Evolutionary conservation across 441 rosid genomes (phyloP), one percentile per base, ranked within the genome.

Genomic region (Croton setiger): DNA sequence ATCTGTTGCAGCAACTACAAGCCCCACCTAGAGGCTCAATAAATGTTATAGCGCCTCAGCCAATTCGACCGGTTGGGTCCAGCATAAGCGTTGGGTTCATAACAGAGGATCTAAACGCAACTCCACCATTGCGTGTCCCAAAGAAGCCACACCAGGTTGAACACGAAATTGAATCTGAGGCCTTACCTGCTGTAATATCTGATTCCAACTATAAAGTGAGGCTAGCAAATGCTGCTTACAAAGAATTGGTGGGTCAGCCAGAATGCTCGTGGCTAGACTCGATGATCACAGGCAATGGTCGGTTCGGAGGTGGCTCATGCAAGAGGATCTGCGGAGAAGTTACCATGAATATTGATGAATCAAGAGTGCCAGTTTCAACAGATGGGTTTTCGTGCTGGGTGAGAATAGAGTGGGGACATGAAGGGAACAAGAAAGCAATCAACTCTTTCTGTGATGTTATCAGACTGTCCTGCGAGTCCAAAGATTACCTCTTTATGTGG

Each of bases 211-310:
- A 87, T 79, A 85, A 74, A 69, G 96, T 92, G 63, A 87, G 93
- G 76, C 66, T 92, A 64, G 97, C 85, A 18, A 94, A 94, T 79
- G 90, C 97, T 8, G 96, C 94, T 0, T 94, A 88, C 78, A 94
- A 83, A 71, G 96, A 92, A 70, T 88, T 94, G 97, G 90, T 94
- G 74, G 98, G 99, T 15, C 97, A 94, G 66, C 99, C 98, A 0
- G 98, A 92, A 69, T 94, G 99, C 68, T 77, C 83, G 8, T 94
- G 98, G 99, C 84, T 94, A 15, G 91, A 86, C 36, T 78, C 89
- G 0, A 79, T 89, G 88, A 85, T 82, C 63, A 53, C 41, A 5
- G 60, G 61, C 7, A 79, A 62, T 41, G 80, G 83, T 17, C 41
- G 67, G 20, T 12, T 4, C n/a, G 47, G 74, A 2, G 65, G 71